These are phyloP conservation scores for Extremus antarcticus DNA, from an alignment of 495 filamentous ascomycete genomes.

Conservation along the genomic window DNA sequence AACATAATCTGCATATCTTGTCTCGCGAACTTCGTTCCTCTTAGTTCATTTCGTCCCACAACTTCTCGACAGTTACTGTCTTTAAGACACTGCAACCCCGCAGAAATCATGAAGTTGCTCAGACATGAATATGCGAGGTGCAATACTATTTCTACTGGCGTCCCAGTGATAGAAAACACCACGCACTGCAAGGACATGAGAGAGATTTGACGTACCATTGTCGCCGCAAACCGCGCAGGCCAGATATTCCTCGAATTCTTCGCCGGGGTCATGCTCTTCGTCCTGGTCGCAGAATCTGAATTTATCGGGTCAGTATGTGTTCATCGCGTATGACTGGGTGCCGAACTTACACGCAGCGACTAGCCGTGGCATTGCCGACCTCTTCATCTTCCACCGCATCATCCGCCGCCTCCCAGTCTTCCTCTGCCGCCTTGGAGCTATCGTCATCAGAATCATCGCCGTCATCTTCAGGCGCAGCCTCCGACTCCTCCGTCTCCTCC, in stretches of 20 bases:
- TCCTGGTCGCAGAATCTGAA: slow-evolving; percentile 64
- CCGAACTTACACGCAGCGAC: slow-evolving; percentile 55
- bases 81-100: background rate
- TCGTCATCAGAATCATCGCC: slow-evolving; percentile 32
- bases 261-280: slow-evolving; percentile 75
- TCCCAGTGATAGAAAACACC: too few relatives aligned
- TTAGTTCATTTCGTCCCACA: background rate
- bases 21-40: background rate
- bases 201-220: slow-evolving; percentile 75
- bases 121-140: too few relatives aligned
- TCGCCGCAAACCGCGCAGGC: slow-evolving; percentile 73
- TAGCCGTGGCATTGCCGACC: slow-evolving; percentile 48
- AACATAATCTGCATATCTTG: background rate
- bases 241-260: slow-evolving; percentile 80
- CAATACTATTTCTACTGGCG: too few relatives aligned
- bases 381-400: slow-evolving; percentile 57
- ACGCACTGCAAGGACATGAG: too few relatives aligned
- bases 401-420: slow-evolving; percentile 55
- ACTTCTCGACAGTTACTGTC: background rate
- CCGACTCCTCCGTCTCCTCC: slow-evolving; percentile 32
- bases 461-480: slow-evolving; percentile 29
- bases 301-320: background rate
- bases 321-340: background rate
- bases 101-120: too few relatives aligned
- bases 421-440: slow-evolving; percentile 58